phyloP scores from a whole-genome alignment of 2,329 filamentous ascomycete species.

The Phoma sp. region DNA sequence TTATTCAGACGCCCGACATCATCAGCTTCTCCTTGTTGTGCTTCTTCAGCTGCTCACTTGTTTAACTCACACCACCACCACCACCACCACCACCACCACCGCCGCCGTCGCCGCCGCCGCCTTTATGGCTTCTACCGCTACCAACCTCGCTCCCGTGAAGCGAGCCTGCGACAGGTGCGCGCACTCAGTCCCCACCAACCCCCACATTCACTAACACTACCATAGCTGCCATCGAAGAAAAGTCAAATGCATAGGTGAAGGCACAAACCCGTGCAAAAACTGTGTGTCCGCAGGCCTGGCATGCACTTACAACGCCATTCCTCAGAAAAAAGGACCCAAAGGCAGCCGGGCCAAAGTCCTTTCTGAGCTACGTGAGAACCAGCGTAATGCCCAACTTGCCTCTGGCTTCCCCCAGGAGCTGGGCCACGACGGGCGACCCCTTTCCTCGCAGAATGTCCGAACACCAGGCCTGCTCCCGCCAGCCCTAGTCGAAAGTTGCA shows the following conservation, averaged over 20 bases:
- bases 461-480: constrained; percentile 57
- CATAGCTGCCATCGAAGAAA: constrained; percentile 56
- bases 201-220: constrained; percentile 21
- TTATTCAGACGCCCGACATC: too few species aligned
- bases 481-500: constrained; percentile 59
- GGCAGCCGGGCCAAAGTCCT: constrained; percentile 68
- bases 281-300: constrained; percentile 64
- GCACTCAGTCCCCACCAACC: constrained; percentile 17
- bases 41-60: too few species aligned
- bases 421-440: constrained; percentile 51
- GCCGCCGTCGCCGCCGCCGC: background rate
- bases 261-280: constrained; percentile 64
- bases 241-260: constrained; percentile 59
- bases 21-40: too few species aligned
- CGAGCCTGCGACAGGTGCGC: constrained; percentile 52
- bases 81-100: too few species aligned
- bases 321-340: constrained; percentile 69
- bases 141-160: constrained; percentile 48
- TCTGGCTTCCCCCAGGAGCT: constrained; percentile 48
- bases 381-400: constrained; percentile 54
- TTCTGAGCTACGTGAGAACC: constrained; percentile 64
- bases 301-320: constrained; percentile 70
- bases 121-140: constrained; percentile 41
- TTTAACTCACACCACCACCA: too few species aligned
- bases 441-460: constrained; percentile 53